A percentile compares a stretch with the other conserved stretches of the same genome.
Conservation (phyloP, 495 filamentous ascomycete species). For the Xylaria cubensis region DNA sequence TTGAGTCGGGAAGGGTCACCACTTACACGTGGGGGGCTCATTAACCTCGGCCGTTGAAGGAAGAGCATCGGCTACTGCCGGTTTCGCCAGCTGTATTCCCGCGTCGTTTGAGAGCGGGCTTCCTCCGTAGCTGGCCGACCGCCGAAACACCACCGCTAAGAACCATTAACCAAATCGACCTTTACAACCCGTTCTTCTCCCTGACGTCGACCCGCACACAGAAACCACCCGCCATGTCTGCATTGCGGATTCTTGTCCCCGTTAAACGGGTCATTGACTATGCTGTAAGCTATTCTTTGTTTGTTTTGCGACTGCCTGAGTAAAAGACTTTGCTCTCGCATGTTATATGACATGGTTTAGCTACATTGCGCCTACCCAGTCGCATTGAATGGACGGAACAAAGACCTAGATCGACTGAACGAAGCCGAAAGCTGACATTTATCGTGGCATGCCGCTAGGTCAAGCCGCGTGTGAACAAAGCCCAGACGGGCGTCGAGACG, state of each 20-base stretch:
- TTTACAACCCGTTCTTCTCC: conserved; percentile 5
- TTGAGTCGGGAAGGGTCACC: not conserved
- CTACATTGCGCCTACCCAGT: not conserved
- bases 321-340: not conserved
- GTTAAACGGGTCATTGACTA: conserved; percentile 99
- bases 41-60: conserved; percentile 29
- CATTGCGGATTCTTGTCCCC: conserved; percentile 91
- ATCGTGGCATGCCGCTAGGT: conserved; percentile 59
- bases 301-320: not conserved
- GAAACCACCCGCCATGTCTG: conserved; percentile 66
- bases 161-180: not conserved
- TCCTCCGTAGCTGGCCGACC: conserved; percentile 15
- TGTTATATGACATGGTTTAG: too few species aligned
- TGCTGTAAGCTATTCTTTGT: conserved; percentile 68
- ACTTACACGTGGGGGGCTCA: conserved; percentile 12
- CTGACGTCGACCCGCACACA: not conserved
- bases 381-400: not conserved
- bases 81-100: conserved; percentile 39
- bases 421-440: not conserved
- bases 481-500: conserved; percentile 92
- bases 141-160: not conserved
- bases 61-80: conserved; percentile 40
- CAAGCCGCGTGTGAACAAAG: conserved; percentile 97
- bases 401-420: not conserved
- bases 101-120: conserved; percentile 36